phyloP scores from a whole-genome alignment of 257 asterid genomes.

The Osmanthus fragrans region DNA sequence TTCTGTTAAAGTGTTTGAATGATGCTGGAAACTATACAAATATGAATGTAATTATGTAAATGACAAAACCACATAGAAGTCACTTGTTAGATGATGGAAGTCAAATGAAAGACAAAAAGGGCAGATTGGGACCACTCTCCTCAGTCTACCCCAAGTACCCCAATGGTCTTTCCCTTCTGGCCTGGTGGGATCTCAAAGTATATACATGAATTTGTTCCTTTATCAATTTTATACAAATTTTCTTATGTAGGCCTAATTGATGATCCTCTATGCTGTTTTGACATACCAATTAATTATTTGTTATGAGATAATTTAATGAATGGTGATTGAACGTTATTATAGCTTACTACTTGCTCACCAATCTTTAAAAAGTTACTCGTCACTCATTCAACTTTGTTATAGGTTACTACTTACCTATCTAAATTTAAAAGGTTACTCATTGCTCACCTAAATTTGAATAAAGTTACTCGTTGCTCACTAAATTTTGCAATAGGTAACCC shows the following conservation, averaged over 20 bases:
- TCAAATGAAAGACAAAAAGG: not conserved
- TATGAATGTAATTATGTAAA: not conserved
- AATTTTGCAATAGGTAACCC: too few species aligned
- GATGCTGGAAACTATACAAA: not conserved
- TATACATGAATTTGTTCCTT: not conserved
- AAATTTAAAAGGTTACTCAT: too few species aligned
- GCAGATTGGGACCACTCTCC: not conserved
- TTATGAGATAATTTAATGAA: not conserved
- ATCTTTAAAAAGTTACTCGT: too few species aligned
- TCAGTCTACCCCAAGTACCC: too few species aligned
- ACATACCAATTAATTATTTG: constrained; percentile 12
- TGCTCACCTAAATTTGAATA: too few species aligned
- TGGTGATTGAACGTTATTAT: too few species aligned
- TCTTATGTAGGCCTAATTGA: constrained; percentile 18
- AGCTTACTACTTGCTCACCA: too few species aligned
- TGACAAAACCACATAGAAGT: not conserved
- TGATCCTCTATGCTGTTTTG: constrained; percentile 15
- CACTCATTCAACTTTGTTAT: too few species aligned
- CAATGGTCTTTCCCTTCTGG: not conserved
- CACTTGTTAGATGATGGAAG: not conserved
- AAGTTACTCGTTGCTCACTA: too few species aligned
- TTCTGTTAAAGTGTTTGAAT: not conserved
- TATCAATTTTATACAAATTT: not conserved
- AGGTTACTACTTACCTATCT: too few species aligned
- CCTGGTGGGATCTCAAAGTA: constrained; percentile 1